Conservation (phyloP, 1,139 yeast genomes). For the Kurtzmaniella quercitrusa region DNA sequence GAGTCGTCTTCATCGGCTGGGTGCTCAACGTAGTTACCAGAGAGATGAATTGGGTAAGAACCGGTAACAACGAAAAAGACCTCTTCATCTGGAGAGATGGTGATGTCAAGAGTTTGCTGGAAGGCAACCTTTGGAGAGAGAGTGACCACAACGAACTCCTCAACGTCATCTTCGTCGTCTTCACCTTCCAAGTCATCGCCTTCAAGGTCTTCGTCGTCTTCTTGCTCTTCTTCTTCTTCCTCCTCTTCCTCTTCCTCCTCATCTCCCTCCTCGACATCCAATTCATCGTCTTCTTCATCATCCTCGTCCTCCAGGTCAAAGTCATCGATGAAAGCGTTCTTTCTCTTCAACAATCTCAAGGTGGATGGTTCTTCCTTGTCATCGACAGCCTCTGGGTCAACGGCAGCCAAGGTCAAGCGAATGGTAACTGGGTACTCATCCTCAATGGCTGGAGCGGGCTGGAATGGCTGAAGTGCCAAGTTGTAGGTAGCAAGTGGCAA, state of each 20-base stretch:
- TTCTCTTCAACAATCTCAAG: slow-evolving; percentile 78
- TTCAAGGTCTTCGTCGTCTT: slow-evolving; percentile 45
- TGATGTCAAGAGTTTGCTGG: slow-evolving; percentile 89
- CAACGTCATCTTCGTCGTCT: slow-evolving; percentile 51
- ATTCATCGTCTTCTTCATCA: slow-evolving; percentile 48
- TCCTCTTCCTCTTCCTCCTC: slow-evolving; percentile 24
- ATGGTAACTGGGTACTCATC: slow-evolving; percentile 85
- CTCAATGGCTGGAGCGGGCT: slow-evolving; percentile 81
- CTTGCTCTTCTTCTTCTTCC: slow-evolving; percentile 42
- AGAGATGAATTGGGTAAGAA: slow-evolving; percentile 84
- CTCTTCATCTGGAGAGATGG: slow-evolving; percentile 91
- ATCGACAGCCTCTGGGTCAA: slow-evolving; percentile 81
- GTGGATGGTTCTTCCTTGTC: slow-evolving; percentile 85
- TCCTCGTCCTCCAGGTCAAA: slow-evolving; percentile 36
- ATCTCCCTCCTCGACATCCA: slow-evolving; percentile 43
- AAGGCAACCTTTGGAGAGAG: slow-evolving; percentile 77
- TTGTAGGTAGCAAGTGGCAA: slow-evolving; percentile 84
- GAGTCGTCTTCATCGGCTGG: slow-evolving; percentile 67
- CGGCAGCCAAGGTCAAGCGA: slow-evolving; percentile 90
- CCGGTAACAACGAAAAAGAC: slow-evolving; percentile 93
- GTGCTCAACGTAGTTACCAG: slow-evolving; percentile 95
- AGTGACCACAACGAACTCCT: slow-evolving; percentile 84
- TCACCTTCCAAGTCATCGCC: not conserved
- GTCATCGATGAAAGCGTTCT: slow-evolving; percentile 49
- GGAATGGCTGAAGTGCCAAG: slow-evolving; percentile 79